Evolutionary conservation across 768 basidiomycete genomes (phyloP), one percentile per base, ranked within the genome.

Genomic region (Suillus subalutaceus): DNA sequence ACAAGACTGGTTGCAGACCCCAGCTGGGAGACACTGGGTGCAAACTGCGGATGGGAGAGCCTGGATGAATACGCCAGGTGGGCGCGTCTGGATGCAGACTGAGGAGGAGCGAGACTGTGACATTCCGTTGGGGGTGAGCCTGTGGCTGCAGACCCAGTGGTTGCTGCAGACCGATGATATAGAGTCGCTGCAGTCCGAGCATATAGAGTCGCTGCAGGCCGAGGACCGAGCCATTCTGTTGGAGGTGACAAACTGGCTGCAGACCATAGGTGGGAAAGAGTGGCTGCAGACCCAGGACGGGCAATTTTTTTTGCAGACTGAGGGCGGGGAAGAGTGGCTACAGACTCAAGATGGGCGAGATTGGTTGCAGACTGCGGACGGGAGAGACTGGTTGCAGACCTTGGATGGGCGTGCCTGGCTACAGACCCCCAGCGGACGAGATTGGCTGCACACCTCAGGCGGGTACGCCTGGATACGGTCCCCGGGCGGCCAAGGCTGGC

Each of bases 301-400:
- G 4, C 4, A 0, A 4, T 4, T 20, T 1, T 55, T 32, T 32
- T 2, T 55, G 16, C 1, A 4, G 30, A 18, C 3, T 1, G 2
- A 0, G 26, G 3, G 1, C 2, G 52, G 52, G 2, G 0, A 5
- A 37, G 20, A 20, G 5, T 56, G 55, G 55, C 6, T 56, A n/a
- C 37, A 15, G 37, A n/a, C 37, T 7, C 20, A 13, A 13, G 12
- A n/a, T 9, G 55, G 35, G 3, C 35, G 20, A 57, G 20, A 57
- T 2, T 38, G 13, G 56, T 32, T 57, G 56, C 35, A 35, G n/a
- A 38, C 37, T 38, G 5, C 1, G 3, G 13, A 37, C 6, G 56
- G 56, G 12, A 7, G 8, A 16, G 1, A 38, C 37, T 58, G 57
- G 57, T 8, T 58, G 15, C 37, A 16, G n/a, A 58, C 15, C 32